Base-by-base conservation (phyloP, 768 basidiomycete species). In the Xerocomellus intermedius region DNA sequence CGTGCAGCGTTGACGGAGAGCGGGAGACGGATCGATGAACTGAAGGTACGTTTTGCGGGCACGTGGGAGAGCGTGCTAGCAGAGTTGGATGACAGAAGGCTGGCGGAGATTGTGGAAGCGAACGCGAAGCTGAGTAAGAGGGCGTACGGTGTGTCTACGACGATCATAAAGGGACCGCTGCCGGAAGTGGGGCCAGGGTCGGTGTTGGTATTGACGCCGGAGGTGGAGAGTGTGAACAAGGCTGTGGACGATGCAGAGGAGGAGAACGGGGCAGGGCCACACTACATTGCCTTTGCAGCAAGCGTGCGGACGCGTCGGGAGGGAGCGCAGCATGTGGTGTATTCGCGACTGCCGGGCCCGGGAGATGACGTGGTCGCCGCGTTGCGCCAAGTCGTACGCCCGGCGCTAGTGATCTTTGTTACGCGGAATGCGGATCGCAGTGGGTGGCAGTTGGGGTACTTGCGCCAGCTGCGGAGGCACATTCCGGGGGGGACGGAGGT, bases 171-270 rank as follows among this genome's bases (percentile, higher is more conserved):
- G 61, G 76, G 81, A 35, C 67, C 73, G 1, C 44, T 62, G 6
- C 58, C 65, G 5, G 64, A 71, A 77, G 79, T 42, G 67, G 65
- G 36, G n/a, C 56, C 55, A 0, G 58, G 60, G 3, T 66, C 62
- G 8, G 67, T 82, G 5, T 52, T 82, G 17, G 65, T 84, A 30
- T 75, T 84, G 62, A 86, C 85, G 0, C 87, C 87, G 1, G 69
- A 67, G 42, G 73, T 76, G 73, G 80, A 83, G 65, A 75, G 76
- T n/a, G 63, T 85, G 35, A 87, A 87, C 69, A 73, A 69, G 48
- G 85, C 84, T 0, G 84, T 87, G 14, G 86, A 86, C 51, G 82
- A 81, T 46, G 74, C 73, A 0, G 80, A 81, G 35, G 77, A 73
- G 21, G 69, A 79, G 49, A n/a, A n/a, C n/a, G n/a, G n/a, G 4